Base-by-base conservation (phyloP, 164 flowering plant species). In the Aristolochia contorta region DNA sequence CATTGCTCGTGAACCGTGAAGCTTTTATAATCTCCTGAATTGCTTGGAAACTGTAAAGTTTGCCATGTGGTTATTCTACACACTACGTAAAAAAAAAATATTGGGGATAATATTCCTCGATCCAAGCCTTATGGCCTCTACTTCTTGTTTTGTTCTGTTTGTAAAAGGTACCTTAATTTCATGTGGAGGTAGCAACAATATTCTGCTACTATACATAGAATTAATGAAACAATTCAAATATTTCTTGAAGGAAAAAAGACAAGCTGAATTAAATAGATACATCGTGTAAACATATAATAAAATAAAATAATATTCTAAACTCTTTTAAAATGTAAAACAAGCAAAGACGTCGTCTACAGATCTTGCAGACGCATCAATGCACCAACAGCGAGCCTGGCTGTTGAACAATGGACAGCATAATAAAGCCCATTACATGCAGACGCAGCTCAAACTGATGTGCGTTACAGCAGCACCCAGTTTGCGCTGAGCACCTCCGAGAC, bases 351-450 rank as follows among this genome's bases (percentile, higher is more conserved):
- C 57, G 61, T 65, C 64, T 48, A 54, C 2, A 62, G 65, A 58
- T 65, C 56, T 25, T 61, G 41, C 47, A 23, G 20, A 54, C 41
- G n/a, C n/a, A 54, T 50, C 30, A 16, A 68, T 56, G 58, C 32
- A 46, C 21, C 53, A 47, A 65, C 75, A 60, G 55, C 54, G 25
- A 19, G 20, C 25, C 32, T 65, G 23, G 59, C 52, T 47, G 57
- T 53, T 27, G 47, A 56, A 58, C 21, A 37, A 57, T 20, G 67
- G 67, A 47, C 67, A 18, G 58, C 54, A 64, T 58, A 58, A 57
- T 67, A 72, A 65, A 62, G 67, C 37, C 69, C 69, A 67, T 61
- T 58, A 65, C 55, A 64, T 62, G 45, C 61, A 61, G 70, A 32
- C 33, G 41, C 16, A 43, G 43, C 63, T 52, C 41, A 63, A 47